Conservation (phyloP, 2,329 filamentous ascomycete species). For the Moelleriella libera region DNA sequence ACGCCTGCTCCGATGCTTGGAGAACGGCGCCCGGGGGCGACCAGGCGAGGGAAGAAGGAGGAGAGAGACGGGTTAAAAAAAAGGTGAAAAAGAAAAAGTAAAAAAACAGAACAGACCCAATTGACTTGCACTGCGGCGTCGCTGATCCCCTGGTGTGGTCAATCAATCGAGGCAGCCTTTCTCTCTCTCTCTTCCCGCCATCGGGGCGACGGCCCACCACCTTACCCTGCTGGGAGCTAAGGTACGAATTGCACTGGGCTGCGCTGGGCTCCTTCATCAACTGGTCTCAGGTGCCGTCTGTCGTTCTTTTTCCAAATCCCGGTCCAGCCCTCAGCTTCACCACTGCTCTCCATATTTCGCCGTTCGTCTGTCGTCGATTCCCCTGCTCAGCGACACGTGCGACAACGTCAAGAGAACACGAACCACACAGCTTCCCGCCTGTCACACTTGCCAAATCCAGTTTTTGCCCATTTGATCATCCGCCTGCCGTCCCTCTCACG, state of each 20-base stretch:
- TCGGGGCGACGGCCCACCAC: neutral
- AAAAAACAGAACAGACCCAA: neutral
- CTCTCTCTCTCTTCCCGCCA: neutral
- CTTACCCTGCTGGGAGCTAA: neutral
- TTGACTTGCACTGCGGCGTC: neutral
- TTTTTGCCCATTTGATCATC: neutral
- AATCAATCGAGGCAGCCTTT: neutral
- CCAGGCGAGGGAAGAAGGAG: no score
- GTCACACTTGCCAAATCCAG: neutral
- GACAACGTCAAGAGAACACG: neutral
- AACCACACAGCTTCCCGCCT: neutral
- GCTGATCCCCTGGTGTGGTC: slow-evolving; percentile 1
- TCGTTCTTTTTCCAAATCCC: neutral
- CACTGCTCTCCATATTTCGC: neutral
- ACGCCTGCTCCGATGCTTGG: no score
- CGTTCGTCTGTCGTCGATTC: no score
- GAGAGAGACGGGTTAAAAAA: neutral
- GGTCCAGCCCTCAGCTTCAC: neutral
- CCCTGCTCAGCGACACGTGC: no score
- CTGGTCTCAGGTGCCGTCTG: neutral
- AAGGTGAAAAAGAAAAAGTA: neutral
- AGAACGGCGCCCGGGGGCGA: no score
- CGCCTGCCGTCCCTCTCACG: neutral
- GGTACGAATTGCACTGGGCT: neutral
- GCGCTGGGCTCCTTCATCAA: neutral